Percentiles rank a stretch among this genome's conserved stretches.
Evolutionary conservation across 805 yeast species (phyloP).

Genomic region (Starmerella floris): DNA sequence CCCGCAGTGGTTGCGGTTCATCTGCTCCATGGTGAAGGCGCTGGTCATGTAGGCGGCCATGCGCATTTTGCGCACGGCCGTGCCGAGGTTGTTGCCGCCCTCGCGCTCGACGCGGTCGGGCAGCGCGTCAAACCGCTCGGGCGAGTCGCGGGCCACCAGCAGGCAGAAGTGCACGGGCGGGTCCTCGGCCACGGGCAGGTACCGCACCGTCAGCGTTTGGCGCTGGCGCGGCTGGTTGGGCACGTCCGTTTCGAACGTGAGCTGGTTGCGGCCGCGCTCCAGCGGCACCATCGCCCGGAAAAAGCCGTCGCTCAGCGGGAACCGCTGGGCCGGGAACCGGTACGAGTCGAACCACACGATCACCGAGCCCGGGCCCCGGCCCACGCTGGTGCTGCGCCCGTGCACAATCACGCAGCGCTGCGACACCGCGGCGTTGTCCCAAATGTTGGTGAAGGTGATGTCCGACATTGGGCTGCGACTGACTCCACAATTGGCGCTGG

Average conservation of each 20-base stretch:
- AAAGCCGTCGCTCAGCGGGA: slow-evolving; percentile 52
- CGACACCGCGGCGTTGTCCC: slow-evolving; percentile 23
- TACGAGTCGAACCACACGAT: slow-evolving; percentile 33
- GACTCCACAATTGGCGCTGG: too few species aligned
- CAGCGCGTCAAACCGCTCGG: slow-evolving; percentile 59
- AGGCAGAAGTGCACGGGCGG: slow-evolving; percentile 75
- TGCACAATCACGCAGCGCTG: slow-evolving; percentile 28
- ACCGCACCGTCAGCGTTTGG: slow-evolving; percentile 31
- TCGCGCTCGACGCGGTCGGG: slow-evolving; percentile 31
- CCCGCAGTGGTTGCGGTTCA: slow-evolving; percentile 67
- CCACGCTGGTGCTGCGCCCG: slow-evolving; percentile 25
- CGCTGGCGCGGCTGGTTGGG: slow-evolving; percentile 8
- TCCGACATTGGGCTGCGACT: slow-evolving; percentile 13
- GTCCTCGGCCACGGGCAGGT: slow-evolving; percentile 45
- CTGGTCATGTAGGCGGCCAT: slow-evolving; percentile 81
- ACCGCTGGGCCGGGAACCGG: slow-evolving; percentile 53
- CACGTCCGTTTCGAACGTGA: slow-evolving; percentile 34
- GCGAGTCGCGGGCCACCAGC: slow-evolving; percentile 64
- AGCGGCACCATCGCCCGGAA: slow-evolving; percentile 69
- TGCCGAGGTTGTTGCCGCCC: slow-evolving; percentile 45
- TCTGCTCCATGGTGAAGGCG: slow-evolving; percentile 81
- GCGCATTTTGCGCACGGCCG: slow-evolving; percentile 61
- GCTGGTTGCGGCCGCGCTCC: slow-evolving; percentile 50
- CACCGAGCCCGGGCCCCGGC: slow-evolving; percentile 29
- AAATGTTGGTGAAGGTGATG: slow-evolving; percentile 23